phyloP scores from a whole-genome alignment of 805 yeast genomes.

The Schizosaccharomyces lindneri region DNA sequence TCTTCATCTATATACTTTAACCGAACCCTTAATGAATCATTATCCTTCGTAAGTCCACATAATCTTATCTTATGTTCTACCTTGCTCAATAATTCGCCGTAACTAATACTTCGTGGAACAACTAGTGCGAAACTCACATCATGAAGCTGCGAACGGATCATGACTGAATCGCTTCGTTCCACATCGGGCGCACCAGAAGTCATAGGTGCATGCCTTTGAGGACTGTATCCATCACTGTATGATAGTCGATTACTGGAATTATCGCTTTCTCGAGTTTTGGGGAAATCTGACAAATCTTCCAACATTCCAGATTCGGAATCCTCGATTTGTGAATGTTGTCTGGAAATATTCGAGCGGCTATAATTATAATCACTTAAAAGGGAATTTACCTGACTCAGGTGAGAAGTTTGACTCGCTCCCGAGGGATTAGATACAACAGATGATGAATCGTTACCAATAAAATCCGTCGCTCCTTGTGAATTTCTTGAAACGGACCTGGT shows the following conservation, averaged over 20 bases:
- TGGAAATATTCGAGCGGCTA: slow-evolving; percentile 2
- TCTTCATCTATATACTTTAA: slow-evolving; percentile 82
- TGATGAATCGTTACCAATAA: background rate
- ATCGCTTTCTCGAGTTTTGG: too few relatives aligned
- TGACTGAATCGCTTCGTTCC: slow-evolving; percentile 6
- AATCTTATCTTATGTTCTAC: slow-evolving; percentile 32
- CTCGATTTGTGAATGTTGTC: background rate
- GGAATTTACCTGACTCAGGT: background rate
- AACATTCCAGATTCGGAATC: background rate
- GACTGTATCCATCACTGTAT: too few relatives aligned
- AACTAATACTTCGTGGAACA: slow-evolving; percentile 27
- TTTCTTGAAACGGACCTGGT: background rate
- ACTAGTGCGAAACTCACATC: slow-evolving; percentile 34
- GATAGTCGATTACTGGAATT: too few relatives aligned
- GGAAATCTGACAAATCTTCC: background rate
- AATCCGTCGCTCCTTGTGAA: background rate
- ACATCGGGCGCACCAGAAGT: too few relatives aligned
- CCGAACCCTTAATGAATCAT: slow-evolving; percentile 13
- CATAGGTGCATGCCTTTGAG: too few relatives aligned
- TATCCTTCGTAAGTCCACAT: slow-evolving; percentile 21
- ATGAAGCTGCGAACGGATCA: slow-evolving; percentile 14
- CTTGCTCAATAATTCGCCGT: slow-evolving; percentile 29
- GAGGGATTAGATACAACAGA: background rate
- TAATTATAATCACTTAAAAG: background rate
- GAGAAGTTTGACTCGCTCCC: background rate